phyloP scores from a whole-genome alignment of 1,139 yeast species.

The Geotrichum carabidarum region DNA sequence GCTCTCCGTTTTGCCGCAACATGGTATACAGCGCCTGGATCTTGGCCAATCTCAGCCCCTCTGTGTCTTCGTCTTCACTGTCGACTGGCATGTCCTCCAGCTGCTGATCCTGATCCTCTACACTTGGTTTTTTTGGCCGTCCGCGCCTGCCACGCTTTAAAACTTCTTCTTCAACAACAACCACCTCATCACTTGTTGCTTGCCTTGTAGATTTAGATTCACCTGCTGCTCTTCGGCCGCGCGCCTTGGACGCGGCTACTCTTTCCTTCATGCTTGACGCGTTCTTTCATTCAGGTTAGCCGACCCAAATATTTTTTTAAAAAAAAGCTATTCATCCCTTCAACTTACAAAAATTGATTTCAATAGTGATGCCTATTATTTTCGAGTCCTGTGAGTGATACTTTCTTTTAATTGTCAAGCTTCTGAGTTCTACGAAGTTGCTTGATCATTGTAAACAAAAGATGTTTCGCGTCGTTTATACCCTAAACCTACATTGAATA shows the following conservation, averaged over 20 bases:
- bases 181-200: not conserved
- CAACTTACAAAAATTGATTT: too few species aligned
- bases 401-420: too few species aligned
- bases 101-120: not conserved
- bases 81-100: not conserved
- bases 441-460: too few species aligned
- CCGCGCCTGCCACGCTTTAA: not conserved
- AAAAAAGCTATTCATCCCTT: too few species aligned
- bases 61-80: not conserved
- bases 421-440: too few species aligned
- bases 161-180: not conserved
- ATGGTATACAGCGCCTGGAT: slow-evolving; percentile 1
- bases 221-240: not conserved
- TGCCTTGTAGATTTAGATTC: not conserved
- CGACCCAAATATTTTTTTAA: too few species aligned
- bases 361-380: too few species aligned
- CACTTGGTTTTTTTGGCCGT: not conserved
- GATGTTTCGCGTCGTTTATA: too few species aligned
- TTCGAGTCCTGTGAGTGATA: too few species aligned
- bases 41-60: not conserved
- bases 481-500: too few species aligned
- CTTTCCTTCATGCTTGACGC: not conserved
- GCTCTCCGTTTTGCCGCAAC: not conserved
- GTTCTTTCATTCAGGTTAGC: not conserved
- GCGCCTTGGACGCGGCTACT: not conserved